These are phyloP conservation scores for Tolypocladium inflatum DNA, from an alignment of 2,329 filamentous ascomycete genomes.

Conservation along the genomic window DNA sequence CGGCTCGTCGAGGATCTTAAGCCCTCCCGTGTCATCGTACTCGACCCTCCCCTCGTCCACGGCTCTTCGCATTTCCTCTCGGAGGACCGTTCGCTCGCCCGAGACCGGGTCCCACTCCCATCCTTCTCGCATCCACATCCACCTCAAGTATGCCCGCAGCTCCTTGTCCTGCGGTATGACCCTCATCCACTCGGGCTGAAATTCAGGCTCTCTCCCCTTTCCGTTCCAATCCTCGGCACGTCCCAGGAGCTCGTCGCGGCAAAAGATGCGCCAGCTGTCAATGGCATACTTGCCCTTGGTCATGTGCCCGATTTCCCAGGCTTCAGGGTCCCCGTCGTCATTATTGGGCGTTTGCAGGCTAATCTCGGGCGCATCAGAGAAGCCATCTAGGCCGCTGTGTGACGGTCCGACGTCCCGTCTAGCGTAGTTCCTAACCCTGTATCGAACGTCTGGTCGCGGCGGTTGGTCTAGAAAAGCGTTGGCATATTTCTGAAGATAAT, in stretches of 20 bases:
- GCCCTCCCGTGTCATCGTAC: constrained; percentile 39
- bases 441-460: constrained; percentile 49
- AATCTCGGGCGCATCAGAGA: background rate
- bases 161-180: constrained; percentile 81
- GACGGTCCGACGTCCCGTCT: constrained; percentile 18
- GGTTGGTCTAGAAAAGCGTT: constrained; percentile 55
- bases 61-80: constrained; percentile 42
- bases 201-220: constrained; percentile 36
- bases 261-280: constrained; percentile 92
- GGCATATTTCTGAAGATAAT: constrained; percentile 61
- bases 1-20: constrained; percentile 29
- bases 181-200: constrained; percentile 85
- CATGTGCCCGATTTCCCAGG: constrained; percentile 80
- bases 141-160: constrained; percentile 73
- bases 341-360: background rate
- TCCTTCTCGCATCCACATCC: constrained; percentile 87
- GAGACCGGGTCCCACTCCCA: constrained; percentile 71
- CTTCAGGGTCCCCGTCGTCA: constrained; percentile 19
- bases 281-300: constrained; percentile 75
- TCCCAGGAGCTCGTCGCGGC: constrained; percentile 65
- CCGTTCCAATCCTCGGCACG: constrained; percentile 59
- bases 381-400: background rate
- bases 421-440: constrained; percentile 39
- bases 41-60: constrained; percentile 49
- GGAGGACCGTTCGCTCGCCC: constrained; percentile 49